These are phyloP conservation scores for Cymbopogon citratus DNA, from an alignment of 176 grass and related monocot genomes.

Conservation along the genomic window DNA sequence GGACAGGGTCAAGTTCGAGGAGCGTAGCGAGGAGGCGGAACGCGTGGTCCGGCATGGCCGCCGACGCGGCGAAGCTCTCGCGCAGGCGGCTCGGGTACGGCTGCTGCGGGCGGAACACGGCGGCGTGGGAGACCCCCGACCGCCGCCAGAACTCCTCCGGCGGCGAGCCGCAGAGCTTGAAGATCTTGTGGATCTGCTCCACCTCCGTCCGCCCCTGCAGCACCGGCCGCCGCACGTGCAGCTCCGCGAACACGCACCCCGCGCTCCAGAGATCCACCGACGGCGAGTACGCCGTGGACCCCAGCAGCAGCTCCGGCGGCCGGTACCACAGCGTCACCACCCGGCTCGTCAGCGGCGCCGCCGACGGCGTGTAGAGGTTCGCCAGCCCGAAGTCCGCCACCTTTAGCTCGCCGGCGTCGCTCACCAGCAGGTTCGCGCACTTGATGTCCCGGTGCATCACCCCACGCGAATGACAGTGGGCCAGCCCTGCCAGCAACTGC, in stretches of 20 bases:
- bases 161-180: conserved; percentile 94
- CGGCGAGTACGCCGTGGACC: neutral
- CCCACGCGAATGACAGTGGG: too few relatives aligned
- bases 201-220: conserved; percentile 97
- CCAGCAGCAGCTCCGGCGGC: too few relatives aligned
- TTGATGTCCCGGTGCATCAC: too few relatives aligned
- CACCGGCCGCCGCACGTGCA: conserved; percentile 60
- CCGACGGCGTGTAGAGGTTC: too few relatives aligned
- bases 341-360: too few relatives aligned
- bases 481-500: too few relatives aligned
- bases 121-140: conserved; percentile 40
- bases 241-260: conserved; percentile 89
- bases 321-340: too few relatives aligned
- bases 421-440: too few relatives aligned
- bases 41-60: conserved; percentile 39
- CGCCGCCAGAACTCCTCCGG: conserved; percentile 69
- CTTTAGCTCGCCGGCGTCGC: too few relatives aligned
- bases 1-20: neutral
- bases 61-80: conserved; percentile 40
- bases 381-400: too few relatives aligned
- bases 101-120: conserved; percentile 64
- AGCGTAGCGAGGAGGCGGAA: conserved; percentile 50
- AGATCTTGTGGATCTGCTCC: conserved; percentile 95
- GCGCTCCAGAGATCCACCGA: conserved; percentile 90
- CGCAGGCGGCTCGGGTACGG: conserved; percentile 50